Evolutionary conservation across 176 grass and related monocot species (phyloP), one percentile per base, ranked within the genome.

Genomic region (Coix lacrymajobi): DNA sequence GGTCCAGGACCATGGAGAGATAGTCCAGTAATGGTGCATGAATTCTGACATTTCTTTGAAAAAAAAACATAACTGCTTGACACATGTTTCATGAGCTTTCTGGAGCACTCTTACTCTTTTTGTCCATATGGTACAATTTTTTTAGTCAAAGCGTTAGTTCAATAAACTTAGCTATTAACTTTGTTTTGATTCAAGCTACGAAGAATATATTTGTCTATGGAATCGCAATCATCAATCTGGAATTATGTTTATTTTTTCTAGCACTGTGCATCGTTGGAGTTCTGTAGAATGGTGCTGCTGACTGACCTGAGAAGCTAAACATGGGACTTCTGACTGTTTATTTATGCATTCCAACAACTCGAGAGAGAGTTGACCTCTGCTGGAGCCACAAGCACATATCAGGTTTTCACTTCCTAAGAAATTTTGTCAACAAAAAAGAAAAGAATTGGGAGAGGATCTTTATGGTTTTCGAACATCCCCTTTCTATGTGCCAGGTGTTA

Each of bases 11-110:
- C 25, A 58, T 41, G 26, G 20, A 79, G 37, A 65, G 43, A 46
- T 52, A 40, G 25, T 13, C 7, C 69, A 30, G 69, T 31, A 44
- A 65, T 41, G 41, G 68, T 39, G 33, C 31, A 87, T 69, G 31
- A 44, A 62, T 58, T 69, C 51, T 62, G 62, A 49, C 3, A 69
- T 39, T 68, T 69, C 25, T 54, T 39, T 0, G n/a, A 58, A 75
- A 68, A 22, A 16, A 58, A 3, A 20, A 37, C 29, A 31, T 68
- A 43, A 64, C 34, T 62, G n/a, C 39, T 63, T 86, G 36, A 16
- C 57, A 39, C 57, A 79, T 41, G 84, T 65, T 79, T n/a, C 25
- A 71, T 79, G 20, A 78, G 63, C 30, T 78, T 17, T 56, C 26
- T 15, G 26, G 73, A 16, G 28, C 10, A 38, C 41, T 85, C 3